Evolutionary conservation across 306 rosid species (phyloP).

Genomic region (Dryas alaskensis): DNA sequence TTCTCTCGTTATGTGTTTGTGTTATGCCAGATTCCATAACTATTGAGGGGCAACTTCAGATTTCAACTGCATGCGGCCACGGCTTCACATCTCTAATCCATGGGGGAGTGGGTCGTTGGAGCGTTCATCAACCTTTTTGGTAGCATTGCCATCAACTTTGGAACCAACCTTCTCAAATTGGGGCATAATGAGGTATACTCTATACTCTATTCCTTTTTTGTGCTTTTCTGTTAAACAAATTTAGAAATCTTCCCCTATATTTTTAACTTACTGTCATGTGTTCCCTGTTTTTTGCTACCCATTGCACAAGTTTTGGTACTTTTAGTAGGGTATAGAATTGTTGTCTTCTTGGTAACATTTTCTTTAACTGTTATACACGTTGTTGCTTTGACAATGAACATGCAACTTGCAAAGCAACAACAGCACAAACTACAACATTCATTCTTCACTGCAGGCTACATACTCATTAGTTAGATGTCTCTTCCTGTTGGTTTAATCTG

Average conservation of each 20-base stretch:
- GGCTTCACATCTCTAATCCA: conserved; percentile 43
- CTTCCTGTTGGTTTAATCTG: neutral
- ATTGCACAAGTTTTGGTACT: neutral
- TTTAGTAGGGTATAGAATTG: neutral
- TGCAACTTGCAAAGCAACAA: neutral
- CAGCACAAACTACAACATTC: neutral
- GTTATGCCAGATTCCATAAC: conserved; percentile 21
- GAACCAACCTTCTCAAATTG: conserved; percentile 92
- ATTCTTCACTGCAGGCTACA: neutral
- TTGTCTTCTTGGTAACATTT: neutral
- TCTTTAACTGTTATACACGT: neutral
- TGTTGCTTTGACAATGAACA: conserved; percentile 10
- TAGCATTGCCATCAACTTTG: conserved; percentile 94
- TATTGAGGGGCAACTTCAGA: conserved; percentile 20
- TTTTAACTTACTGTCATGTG: neutral
- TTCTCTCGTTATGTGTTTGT: neutral
- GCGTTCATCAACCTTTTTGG: conserved; percentile 94
- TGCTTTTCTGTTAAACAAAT: neutral
- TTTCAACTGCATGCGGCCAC: conserved; percentile 47
- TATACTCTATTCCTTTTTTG: neutral
- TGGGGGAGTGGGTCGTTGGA: conserved; percentile 99
- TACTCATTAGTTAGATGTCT: neutral
- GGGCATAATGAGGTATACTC: conserved; percentile 84
- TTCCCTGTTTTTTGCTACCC: neutral
- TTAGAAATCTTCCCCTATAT: neutral